Evolutionary conservation across 2,329 filamentous ascomycete species (phyloP), one percentile per base, ranked within the genome.

Genomic region (Hypoxylon sp.): DNA sequence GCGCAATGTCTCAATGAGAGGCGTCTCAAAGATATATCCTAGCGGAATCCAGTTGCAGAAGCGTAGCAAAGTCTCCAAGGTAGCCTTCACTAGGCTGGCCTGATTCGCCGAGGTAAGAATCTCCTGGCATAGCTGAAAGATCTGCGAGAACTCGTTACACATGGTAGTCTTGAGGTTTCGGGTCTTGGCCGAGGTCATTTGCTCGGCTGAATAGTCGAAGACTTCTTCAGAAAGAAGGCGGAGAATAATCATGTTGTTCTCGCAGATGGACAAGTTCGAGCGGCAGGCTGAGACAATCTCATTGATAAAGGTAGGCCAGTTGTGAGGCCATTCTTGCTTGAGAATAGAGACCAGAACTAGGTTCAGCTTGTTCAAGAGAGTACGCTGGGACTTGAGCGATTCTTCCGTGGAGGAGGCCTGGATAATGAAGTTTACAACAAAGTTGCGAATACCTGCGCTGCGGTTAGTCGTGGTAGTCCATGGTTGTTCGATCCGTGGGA

Each of bases 301-400:
- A 84, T 98, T 98, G 87, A 99, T 98, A 81, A 99, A 99, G 19
- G 94, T 97, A 9, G 96, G 96, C 96, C 96, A 99, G 85, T 99
- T 97, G 82, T 98, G 95, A 61, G 96, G 96, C 96, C 96, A 99
- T 81, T 99, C 96, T 82, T 99, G 96, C 86, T 99, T 99, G 77
- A 99, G 85, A 69, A 99, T 95, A 62, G 94, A 97, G 74, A 99
- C 93, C 70, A 99, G 91, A 63, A 98, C 95, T 74, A 99, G 88
- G 77, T 99, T 99, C 68, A 99, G 90, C 85, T 99, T 99, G 87
- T 98, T 98, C 77, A 99, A 85, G 65, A 99, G 88, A 32, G 94
- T 94, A 77, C 92, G 91, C 81, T 98, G 91, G 74, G 87, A 84
- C 79, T 90, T 91, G 73, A 97, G 85, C 70, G 90, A 91, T 77